Base-by-base conservation (phyloP, 2,329 filamentous ascomycete genomes). In the Pseudogymnoascus sp. region DNA sequence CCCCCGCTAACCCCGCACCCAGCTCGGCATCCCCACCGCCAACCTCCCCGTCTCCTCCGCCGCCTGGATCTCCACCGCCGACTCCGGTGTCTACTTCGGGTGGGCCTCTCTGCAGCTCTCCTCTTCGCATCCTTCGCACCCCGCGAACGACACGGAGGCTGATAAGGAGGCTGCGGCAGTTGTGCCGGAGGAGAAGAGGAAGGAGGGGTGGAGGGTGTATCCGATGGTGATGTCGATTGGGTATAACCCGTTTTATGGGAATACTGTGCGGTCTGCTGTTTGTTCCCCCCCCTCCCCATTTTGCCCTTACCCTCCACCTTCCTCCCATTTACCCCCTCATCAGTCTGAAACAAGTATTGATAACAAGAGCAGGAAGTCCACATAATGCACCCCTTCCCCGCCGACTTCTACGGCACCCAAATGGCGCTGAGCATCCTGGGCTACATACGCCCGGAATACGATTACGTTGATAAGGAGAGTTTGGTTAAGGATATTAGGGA, bases 201-300 rank as follows among this genome's bases (percentile, higher is more conserved):
- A 23, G 61, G 63, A 65, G 37, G 62, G 66, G 44, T 76, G 70
- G 70, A 71, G 73, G 50, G 79, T 94, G 63, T 91, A 88, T 75
- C 91, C 91, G 1, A 94, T 95, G 83, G 92, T 96, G 68, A 90
- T 97, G 87, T 91, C 86, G 65, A 93, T 97, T 68, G 94, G 94
- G 50, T 97, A 92, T 83, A 99, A 97, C 76, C 94, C 94, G 0
- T 97, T 92, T 77, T 99, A 96, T 82, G 92, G 92, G 74, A 97
- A 99, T 80, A 87, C 83, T 4, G 85, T 90, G 56, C 87, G 91
- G 66, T 91, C 85, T 66, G 92, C 94, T 72, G 82, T 80, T 75
- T 44, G 76, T 77, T 6, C 31, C n/a, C 47, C 44, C 14, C 6
- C 3, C 11, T 10, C 6, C n/a, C 5, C n/a, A n/a, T n/a, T 12